Percentiles rank a stretch among this genome's conserved stretches.
phyloP scores from a whole-genome alignment of 2,329 filamentous ascomycete species.

The Dendryphion nanum region DNA sequence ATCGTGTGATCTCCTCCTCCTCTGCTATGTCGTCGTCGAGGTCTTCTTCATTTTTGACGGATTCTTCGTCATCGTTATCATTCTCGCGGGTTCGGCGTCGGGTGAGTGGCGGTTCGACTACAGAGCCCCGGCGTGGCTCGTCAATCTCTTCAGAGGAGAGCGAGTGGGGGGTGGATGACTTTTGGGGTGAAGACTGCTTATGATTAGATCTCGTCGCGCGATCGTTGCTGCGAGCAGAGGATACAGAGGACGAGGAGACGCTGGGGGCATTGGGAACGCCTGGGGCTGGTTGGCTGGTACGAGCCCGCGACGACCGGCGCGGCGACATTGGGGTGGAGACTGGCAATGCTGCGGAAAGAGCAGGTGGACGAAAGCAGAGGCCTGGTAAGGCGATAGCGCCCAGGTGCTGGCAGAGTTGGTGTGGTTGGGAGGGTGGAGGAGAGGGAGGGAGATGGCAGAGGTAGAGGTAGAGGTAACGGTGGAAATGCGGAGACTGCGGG shows the following conservation, averaged over 20 bases:
- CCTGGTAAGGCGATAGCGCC: neutral
- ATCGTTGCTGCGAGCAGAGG: conserved; percentile 73
- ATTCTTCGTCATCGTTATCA: conserved; percentile 57
- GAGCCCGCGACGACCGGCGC: conserved; percentile 89
- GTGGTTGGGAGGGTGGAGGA: conserved; percentile 22
- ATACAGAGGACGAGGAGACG: conserved; percentile 68
- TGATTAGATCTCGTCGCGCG: conserved; percentile 69
- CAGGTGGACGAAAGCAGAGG: conserved; percentile 2
- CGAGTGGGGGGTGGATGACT: conserved; percentile 72
- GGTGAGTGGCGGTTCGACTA: conserved; percentile 67
- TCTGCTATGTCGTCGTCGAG: conserved; percentile 61
- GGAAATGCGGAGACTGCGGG: conserved; percentile 36
- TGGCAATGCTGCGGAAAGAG: conserved; percentile 11
- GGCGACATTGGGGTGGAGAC: conserved; percentile 56
- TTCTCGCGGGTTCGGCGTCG: conserved; percentile 78
- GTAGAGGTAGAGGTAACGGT: conserved; percentile 22
- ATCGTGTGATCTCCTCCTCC: conserved; percentile 89
- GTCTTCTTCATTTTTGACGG: conserved; percentile 51
- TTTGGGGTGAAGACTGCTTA: conserved; percentile 71
- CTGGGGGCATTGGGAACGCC: conserved; percentile 69
- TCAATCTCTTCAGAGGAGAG: conserved; percentile 67
- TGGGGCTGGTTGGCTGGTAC: conserved; percentile 67
- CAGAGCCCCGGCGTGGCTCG: conserved; percentile 52
- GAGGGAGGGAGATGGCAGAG: too few relatives aligned
- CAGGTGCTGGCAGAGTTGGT: conserved; percentile 12